Base-by-base conservation (phyloP, 106 monocot genomes). In the Triglochin maritima region DNA sequence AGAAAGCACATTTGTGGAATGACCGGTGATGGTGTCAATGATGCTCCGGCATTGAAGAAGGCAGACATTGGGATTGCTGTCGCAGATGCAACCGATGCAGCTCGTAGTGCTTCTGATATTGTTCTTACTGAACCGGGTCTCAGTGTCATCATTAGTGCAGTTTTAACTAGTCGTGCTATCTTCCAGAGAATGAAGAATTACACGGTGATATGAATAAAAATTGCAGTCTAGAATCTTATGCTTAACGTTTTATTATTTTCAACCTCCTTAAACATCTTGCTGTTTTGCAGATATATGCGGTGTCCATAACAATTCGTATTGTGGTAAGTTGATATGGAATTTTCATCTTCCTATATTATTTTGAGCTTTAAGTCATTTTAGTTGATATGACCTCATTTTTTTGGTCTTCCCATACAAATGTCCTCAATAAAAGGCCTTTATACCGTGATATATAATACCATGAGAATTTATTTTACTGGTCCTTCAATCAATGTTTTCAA, bases 11-110 rank as follows among this genome's bases (percentile, higher is more conserved):
- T 92, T 53, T 92, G 92, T 78, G 88, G 88, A 56, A 94, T 94
- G 94, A 89, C 94, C 63, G 94, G 94, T 42, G 94, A 94, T 79
- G 94, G 94, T 56, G 94, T 89, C 3, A 94, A 94, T 76, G 94
- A 94, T 78, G 94, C 94, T 48, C 94, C 94, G 41, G 94, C 94
- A 9, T 71, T 94, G 9, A 94, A 94, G 77, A 94, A 94, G 56
- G 94, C 94, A 65, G 89, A 94, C 69, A 94, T 94, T 70, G 93
- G 93, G 16, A 94, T 94, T 62, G 94, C 89, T 52, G 94, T 94
- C 51, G 89, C 80, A n/a, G 94, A 94, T 78, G 89, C 94, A 7
- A 94, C 94, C 56, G 94, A 94, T 78, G 94, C 94, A 41, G 94
- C 94, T 66, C 81, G 94, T 56, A 82, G 94, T 78, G 94, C 94